Evolutionary conservation across 148 eudicot species (phyloP).

Genomic region (Hydrangea macrophylla): DNA sequence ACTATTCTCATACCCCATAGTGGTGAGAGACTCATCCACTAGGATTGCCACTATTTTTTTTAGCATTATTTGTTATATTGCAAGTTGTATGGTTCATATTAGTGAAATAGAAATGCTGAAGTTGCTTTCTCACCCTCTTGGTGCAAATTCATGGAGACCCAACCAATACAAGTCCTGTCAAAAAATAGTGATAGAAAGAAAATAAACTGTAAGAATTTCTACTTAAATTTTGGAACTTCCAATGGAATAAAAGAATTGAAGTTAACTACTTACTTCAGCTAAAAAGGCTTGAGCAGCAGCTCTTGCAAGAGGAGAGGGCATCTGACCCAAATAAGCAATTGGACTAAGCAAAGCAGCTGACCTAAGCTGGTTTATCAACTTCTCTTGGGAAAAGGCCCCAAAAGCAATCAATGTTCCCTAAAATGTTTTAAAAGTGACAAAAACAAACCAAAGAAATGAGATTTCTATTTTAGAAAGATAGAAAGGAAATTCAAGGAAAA

Average conservation of each 20-base stretch:
- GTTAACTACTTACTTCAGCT: constrained; percentile 31
- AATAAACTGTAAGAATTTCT: background rate
- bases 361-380: constrained; percentile 33
- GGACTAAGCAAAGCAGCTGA: constrained; percentile 51
- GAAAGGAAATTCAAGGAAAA: no score
- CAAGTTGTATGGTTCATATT: no score
- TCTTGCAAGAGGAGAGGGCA: constrained; percentile 31
- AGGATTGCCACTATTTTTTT: no score
- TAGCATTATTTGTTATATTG: no score
- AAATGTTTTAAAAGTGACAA: background rate
- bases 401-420: constrained; percentile 56
- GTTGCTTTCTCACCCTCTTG: constrained; percentile 39
- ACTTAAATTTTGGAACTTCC: background rate
- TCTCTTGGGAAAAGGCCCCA: constrained; percentile 36
- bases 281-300: constrained; percentile 29
- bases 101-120: background rate
- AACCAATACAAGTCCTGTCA: constrained; percentile 39
- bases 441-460: no score
- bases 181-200: background rate
- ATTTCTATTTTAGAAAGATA: no score
- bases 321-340: constrained; percentile 40
- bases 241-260: background rate
- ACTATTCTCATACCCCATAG: no score
- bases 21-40: no score
- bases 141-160: constrained; percentile 37